Percentiles rank a stretch among this genome's conserved stretches.
Evolutionary conservation across 2,329 filamentous ascomycete genomes (phyloP).

Genomic region (Ophiostoma pallidulum): DNA sequence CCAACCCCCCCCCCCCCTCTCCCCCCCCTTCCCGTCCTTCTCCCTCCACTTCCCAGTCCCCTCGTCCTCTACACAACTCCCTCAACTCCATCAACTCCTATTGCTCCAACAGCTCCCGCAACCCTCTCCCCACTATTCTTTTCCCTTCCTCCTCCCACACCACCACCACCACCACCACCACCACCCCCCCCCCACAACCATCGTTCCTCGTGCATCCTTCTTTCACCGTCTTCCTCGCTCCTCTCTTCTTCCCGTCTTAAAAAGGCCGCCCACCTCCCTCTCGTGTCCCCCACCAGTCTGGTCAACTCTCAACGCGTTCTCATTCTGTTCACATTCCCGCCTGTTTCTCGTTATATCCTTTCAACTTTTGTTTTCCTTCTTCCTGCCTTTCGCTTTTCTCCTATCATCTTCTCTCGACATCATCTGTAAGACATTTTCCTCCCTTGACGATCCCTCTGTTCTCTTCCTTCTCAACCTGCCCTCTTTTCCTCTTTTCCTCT

Average conservation of each 20-base stretch:
- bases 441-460: neutral
- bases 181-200: neutral
- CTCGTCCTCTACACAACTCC: neutral
- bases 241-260: neutral
- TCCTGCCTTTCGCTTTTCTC: neutral
- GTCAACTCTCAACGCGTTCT: neutral
- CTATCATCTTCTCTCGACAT: neutral
- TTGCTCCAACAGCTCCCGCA: too few species aligned
- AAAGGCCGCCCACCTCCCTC: neutral
- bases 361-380: neutral
- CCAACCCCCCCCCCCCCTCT: neutral
- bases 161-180: neutral
- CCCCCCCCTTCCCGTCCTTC: neutral
- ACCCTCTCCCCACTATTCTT: neutral
- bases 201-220: conserved; percentile 6
- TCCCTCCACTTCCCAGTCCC: neutral
- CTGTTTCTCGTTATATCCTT: too few species aligned
- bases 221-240: neutral
- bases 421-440: neutral
- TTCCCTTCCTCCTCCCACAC: neutral
- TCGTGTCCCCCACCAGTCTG: conserved; percentile 6
- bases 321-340: conserved; percentile 3
- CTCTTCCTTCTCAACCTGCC: neutral
- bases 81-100: neutral
- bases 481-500: neutral